A percentile compares a stretch with the other conserved stretches of the same genome.
Evolutionary conservation across 2,329 filamentous ascomycete genomes (phyloP).

Genomic region (Huntiella decipiens): DNA sequence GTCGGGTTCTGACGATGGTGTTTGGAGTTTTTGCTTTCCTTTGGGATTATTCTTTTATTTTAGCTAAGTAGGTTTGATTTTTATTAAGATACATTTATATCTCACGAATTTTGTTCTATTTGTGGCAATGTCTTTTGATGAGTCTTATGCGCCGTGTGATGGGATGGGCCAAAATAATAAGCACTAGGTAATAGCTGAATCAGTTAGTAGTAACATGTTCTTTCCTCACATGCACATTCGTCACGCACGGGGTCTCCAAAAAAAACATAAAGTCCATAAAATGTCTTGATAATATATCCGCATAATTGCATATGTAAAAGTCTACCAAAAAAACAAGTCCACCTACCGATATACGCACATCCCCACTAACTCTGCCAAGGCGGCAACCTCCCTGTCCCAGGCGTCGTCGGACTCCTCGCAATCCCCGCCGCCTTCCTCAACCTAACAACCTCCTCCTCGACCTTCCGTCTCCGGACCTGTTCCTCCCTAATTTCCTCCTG

Average conservation of each 20-base stretch:
- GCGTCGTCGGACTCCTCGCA: conserved; percentile 24
- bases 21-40: no score
- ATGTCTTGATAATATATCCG: no score
- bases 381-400: conserved; percentile 11
- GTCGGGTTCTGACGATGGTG: no score
- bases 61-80: conserved; percentile 1
- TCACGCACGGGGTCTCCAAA: no score
- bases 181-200: no score
- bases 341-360: no score
- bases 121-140: conserved; percentile 1
- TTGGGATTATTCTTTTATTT: not conserved
- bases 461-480: conserved; percentile 25
- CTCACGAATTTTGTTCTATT: not conserved
- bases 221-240: no score
- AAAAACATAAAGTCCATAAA: no score
- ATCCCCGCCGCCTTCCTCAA: conserved; percentile 20
- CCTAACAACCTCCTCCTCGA: conserved; percentile 33
- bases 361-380: no score
- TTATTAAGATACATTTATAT: conserved; percentile 1
- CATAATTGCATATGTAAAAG: no score
- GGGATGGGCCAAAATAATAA: not conserved
- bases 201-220: no score
- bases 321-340: no score
- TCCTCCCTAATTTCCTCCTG: conserved; percentile 36
- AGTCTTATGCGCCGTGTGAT: not conserved